Base-by-base conservation (phyloP, 2,329 filamentous ascomycete species). In the Hortaea sp. region DNA sequence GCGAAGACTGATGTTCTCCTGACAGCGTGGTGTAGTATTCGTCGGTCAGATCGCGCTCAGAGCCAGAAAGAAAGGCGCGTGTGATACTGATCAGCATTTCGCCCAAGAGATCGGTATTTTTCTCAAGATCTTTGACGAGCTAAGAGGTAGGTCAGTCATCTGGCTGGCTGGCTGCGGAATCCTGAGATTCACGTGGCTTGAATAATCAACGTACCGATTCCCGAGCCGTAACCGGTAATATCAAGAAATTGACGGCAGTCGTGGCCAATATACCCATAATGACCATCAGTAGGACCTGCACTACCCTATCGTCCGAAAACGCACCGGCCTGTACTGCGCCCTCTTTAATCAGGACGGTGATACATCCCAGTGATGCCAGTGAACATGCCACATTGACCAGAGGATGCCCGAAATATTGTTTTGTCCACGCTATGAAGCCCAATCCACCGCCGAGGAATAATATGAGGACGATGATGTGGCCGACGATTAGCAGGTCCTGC, bases 301-400 rank as follows among this genome's bases (percentile, higher is more conserved):
- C 71, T 43, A 95, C 84, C 66, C 94, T 94, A 48, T 79, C 79
- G 56, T 85, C 80, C 0, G 85, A 88, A 58, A 95, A 88, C 44
- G 83, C 82, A 5, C 85, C 87, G 31, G 77, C 81, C 57, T 94
- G 86, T 1, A 95, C 82, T 2, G 88, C 81, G 43, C 88, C 88
- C 65, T 95, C 90, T 66, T 94, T 94, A 7, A 90, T 95, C 51
- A 95, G 71, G 40, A 94, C 79, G 2, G 85, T 89, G 60, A 95
- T 94, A 52, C 92, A 85, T 42, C 87, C 87, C 48, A 97, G 81
- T 31, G 87, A 90, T 5, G 89, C 81, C 53, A 95, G 72, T 30
- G 88, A 95, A 55, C 85, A 88, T 41, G 84, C 86, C 9, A 68
- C 64, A 43, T 68, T 68, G 44, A 68, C 65, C n/a, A 67, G 53